These are phyloP conservation scores for Phytophthora kernoviae DNA, from an alignment of 352 stramenopile species.

Conservation along the genomic window DNA sequence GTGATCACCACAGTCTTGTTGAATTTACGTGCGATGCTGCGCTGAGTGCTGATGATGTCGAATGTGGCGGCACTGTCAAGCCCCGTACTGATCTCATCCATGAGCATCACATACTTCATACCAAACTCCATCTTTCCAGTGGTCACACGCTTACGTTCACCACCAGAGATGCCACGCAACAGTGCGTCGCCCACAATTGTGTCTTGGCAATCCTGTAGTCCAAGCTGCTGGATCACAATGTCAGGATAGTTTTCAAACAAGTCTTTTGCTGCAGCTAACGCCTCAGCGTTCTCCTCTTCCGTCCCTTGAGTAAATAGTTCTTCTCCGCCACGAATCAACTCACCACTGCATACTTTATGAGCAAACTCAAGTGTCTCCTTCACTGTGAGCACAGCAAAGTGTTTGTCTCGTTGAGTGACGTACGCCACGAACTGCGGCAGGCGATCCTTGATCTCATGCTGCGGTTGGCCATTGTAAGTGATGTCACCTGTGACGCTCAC, in stretches of 20 bases:
- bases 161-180: slow-evolving; percentile 46
- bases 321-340: slow-evolving; percentile 17
- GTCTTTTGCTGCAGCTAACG: slow-evolving; percentile 13
- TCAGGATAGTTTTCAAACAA: slow-evolving; percentile 39
- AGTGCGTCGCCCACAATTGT: slow-evolving; percentile 58
- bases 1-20: slow-evolving; percentile 70
- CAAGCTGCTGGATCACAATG: slow-evolving; percentile 46
- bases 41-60: slow-evolving; percentile 60
- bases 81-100: slow-evolving; percentile 88
- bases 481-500: slow-evolving; percentile 31
- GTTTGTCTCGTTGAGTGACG: slow-evolving; percentile 39
- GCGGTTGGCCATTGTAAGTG: slow-evolving; percentile 40
- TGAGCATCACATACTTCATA: slow-evolving; percentile 72
- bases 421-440: slow-evolving; percentile 44
- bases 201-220: slow-evolving; percentile 44
- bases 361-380: slow-evolving; percentile 54
- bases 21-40: slow-evolving; percentile 43
- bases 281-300: slow-evolving; percentile 36
- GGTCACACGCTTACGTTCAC: slow-evolving; percentile 68
- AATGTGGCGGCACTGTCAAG: slow-evolving; percentile 58
- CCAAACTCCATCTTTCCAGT: slow-evolving; percentile 86
- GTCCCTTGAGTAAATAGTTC: slow-evolving; percentile 33
- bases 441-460: slow-evolving; percentile 16
- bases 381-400: slow-evolving; percentile 44
- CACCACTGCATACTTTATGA: slow-evolving; percentile 40